Conservation (phyloP, 495 filamentous ascomycete species). For the Cetradonia linearis region DNA sequence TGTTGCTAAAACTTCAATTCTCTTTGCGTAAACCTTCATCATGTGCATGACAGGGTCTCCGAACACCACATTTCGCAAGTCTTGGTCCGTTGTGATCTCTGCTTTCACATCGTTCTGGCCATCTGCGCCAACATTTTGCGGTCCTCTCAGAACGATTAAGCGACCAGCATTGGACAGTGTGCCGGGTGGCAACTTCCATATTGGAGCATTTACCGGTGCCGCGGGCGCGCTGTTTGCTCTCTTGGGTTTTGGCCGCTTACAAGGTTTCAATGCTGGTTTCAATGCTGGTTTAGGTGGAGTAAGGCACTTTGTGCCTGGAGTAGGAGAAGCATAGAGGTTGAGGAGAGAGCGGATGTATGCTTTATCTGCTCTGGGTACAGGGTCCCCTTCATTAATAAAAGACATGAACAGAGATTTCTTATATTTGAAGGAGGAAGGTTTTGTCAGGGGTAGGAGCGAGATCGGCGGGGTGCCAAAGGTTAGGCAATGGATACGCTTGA, state of each 20-base stretch:
- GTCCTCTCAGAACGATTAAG: constrained; percentile 48
- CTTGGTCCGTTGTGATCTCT: constrained; percentile 50
- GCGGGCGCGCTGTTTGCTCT: constrained; percentile 13
- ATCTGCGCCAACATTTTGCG: constrained; percentile 22
- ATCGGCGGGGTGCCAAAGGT: constrained; percentile 75
- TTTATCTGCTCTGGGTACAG: constrained; percentile 65
- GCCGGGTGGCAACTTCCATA: constrained; percentile 53
- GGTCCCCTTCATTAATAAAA: constrained; percentile 79
- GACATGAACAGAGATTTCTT: constrained; percentile 60
- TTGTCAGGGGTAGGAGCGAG: constrained; percentile 54
- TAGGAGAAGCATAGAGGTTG: constrained; percentile 55
- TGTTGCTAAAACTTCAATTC: constrained; percentile 58
- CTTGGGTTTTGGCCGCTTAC: constrained; percentile 14
- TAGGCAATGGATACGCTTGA: constrained; percentile 69
- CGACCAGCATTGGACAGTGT: constrained; percentile 57
- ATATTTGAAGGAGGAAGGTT: constrained; percentile 37
- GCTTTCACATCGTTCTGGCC: constrained; percentile 48
- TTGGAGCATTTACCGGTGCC: constrained; percentile 22
- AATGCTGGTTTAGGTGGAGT: background rate
- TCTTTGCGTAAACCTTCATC: constrained; percentile 61
- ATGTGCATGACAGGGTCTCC: constrained; percentile 70
- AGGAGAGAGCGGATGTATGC: constrained; percentile 60
- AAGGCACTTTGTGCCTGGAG: constrained; percentile 33
- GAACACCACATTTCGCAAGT: constrained; percentile 57
- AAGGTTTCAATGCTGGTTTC: constrained; percentile 11